Evolutionary conservation across 2,329 filamentous ascomycete species (phyloP).

Genomic region (Penicillium sp.): DNA sequence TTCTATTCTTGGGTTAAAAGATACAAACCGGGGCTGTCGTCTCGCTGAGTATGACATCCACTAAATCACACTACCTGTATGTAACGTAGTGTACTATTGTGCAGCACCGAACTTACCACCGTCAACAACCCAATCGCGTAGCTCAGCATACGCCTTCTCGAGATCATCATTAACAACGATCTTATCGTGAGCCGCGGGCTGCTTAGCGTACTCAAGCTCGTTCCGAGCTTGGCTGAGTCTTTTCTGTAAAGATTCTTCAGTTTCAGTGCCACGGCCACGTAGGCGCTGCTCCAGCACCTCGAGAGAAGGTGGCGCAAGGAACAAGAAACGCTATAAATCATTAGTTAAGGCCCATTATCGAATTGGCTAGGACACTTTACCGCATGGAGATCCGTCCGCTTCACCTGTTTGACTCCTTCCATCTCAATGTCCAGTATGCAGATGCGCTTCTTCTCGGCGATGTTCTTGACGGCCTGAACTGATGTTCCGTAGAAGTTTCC

Average conservation of each 20-base stretch:
- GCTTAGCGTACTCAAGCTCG: conserved; percentile 71
- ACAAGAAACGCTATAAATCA: conserved; percentile 62
- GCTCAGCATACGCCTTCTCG: conserved; percentile 55
- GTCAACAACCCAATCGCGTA: conserved; percentile 54
- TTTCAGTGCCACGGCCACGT: conserved; percentile 73
- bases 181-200: conserved; percentile 64
- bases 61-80: neutral
- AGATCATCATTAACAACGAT: conserved; percentile 66
- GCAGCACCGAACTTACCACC: conserved; percentile 34
- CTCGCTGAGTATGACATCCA: neutral
- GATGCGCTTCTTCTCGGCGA: conserved; percentile 66
- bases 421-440: conserved; percentile 96
- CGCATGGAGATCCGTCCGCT: conserved; percentile 68
- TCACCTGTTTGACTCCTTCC: conserved; percentile 96
- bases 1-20: conserved; percentile 18
- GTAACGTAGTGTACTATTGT: neutral
- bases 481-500: conserved; percentile 85
- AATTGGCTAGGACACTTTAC: neutral
- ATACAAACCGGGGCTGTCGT: neutral
- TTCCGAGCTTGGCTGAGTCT: conserved; percentile 68
- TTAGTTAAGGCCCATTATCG: neutral
- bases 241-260: conserved; percentile 67
- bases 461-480: conserved; percentile 72
- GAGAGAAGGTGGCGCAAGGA: conserved; percentile 75
- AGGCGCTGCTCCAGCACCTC: conserved; percentile 72